Evolutionary conservation across 352 stramenopile species (phyloP).

Genomic region (Elongisporangium senticosum): DNA sequence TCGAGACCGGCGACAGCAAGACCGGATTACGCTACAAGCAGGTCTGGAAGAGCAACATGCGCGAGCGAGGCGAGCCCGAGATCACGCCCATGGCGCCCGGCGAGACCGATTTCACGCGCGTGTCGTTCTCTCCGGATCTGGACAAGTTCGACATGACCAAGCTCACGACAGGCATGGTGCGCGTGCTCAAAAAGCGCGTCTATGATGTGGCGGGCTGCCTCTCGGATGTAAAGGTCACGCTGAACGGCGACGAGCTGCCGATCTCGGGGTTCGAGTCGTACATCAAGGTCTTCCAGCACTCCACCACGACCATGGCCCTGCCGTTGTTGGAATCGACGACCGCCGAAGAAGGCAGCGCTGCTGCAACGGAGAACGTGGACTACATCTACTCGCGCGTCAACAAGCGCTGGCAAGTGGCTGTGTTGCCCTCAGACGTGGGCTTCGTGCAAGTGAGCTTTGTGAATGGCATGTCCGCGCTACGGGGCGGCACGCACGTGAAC

Average conservation of each 20-base stretch:
- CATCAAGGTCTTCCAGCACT: constrained; percentile 83
- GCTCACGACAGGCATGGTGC: constrained; percentile 92
- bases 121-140: constrained; percentile 98
- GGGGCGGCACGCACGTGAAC: constrained; percentile 95
- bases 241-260: constrained; percentile 85
- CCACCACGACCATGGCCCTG: constrained; percentile 27
- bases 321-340: constrained; percentile 1
- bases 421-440: constrained; percentile 85
- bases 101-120: constrained; percentile 94
- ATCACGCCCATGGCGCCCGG: constrained; percentile 74
- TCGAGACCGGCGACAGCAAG: constrained; percentile 96
- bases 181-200: constrained; percentile 95
- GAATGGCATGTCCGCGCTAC: constrained; percentile 97
- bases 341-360: constrained; percentile 49
- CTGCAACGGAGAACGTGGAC: constrained; percentile 53
- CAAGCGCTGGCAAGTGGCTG: constrained; percentile 95
- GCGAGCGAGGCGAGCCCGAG: constrained; percentile 77
- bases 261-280: constrained; percentile 97
- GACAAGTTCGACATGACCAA: constrained; percentile 94
- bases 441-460: constrained; percentile 99
- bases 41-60: constrained; percentile 97
- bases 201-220: constrained; percentile 98
- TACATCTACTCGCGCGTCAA: constrained; percentile 93
- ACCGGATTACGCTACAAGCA: constrained; percentile 83
- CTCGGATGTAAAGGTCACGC: constrained; percentile 88